A percentile compares a stretch with the other conserved stretches of the same genome.
Conservation (phyloP, 2,329 filamentous ascomycete species). For the Macrophomina pseudophaseolina region DNA sequence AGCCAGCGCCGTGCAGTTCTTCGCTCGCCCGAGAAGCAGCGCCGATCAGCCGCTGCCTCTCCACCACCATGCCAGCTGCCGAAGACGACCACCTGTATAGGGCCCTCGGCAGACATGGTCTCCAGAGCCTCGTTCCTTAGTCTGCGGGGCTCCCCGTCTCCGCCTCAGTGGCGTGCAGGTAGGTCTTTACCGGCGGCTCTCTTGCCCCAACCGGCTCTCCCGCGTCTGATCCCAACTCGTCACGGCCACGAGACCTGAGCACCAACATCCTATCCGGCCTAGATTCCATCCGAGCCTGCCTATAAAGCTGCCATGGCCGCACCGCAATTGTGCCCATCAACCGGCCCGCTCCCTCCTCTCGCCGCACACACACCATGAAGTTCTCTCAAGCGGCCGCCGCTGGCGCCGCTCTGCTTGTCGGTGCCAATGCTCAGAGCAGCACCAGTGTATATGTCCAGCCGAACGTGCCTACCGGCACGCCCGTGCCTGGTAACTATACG, state of each 20-base stretch:
- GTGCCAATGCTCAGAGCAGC: conserved; percentile 5
- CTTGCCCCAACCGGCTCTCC: neutral
- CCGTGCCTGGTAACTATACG: conserved; percentile 48
- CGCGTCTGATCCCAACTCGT: neutral
- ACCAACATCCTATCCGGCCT: conserved; percentile 3
- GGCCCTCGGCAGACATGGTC: neutral
- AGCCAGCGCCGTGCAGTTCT: neutral
- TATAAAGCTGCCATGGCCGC: conserved; percentile 14
- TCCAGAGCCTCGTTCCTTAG: neutral
- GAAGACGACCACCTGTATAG: neutral
- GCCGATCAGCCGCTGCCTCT: conserved; percentile 8
- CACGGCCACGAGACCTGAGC: neutral
- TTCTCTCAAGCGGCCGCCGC: neutral
- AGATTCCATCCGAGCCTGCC: neutral
- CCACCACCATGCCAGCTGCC: neutral
- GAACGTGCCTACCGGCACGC: conserved; percentile 35
- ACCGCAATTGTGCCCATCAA: neutral
- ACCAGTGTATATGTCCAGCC: conserved; percentile 19
- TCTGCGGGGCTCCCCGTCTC: conserved; percentile 8
- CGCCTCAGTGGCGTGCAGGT: neutral
- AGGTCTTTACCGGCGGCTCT: neutral
- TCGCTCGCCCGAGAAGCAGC: neutral
- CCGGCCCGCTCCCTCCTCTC: neutral
- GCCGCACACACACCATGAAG: conserved; percentile 19
- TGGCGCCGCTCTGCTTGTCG: conserved; percentile 6